phyloP scores from a whole-genome alignment of 306 rosid species.

The barrel medic (Medicago truncatula) region DNA sequence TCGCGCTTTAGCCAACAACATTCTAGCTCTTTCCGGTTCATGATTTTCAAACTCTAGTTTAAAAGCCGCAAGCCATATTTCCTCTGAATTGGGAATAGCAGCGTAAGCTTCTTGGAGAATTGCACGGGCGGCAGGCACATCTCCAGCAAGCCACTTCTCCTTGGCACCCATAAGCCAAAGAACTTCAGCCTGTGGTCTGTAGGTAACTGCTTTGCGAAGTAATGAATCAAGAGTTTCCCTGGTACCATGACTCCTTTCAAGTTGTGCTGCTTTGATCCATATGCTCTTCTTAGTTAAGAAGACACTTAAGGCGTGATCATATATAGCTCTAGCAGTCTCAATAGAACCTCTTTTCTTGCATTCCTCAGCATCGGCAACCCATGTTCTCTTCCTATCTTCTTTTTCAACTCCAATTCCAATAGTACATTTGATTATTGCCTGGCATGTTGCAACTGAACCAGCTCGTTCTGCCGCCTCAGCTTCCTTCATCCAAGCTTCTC shows the following conservation, averaged over 20 bases:
- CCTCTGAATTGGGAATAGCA: conserved; percentile 93
- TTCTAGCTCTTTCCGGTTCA: conserved; percentile 94
- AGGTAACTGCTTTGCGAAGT: conserved; percentile 83
- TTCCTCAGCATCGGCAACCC: conserved; percentile 98
- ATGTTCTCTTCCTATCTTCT: conserved; percentile 93
- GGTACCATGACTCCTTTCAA: conserved; percentile 91
- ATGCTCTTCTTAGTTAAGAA: conserved; percentile 91
- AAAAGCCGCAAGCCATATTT: conserved; percentile 95
- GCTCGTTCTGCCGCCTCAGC: conserved; percentile 96
- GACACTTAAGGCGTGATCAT: conserved; percentile 82
- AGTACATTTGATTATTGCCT: conserved; percentile 71
- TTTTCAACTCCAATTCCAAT: conserved; percentile 91
- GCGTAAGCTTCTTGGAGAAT: conserved; percentile 95
- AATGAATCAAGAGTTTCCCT: conserved; percentile 90
- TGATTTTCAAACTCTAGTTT: conserved; percentile 92
- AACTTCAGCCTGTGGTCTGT: conserved; percentile 94
- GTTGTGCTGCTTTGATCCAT: conserved; percentile 96
- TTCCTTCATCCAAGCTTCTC: conserved; percentile 94
- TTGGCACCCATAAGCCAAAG: conserved; percentile 99
- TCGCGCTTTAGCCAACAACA: conserved; percentile 89
- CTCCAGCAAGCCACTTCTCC: conserved; percentile 98
- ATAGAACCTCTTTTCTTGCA: conserved; percentile 92
- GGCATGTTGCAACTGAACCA: conserved; percentile 81
- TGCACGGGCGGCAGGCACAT: conserved; percentile 85
- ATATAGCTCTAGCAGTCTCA: conserved; percentile 91